Percentiles rank a stretch among this genome's conserved stretches.
Conservation (phyloP, 2,329 filamentous ascomycete species). For the Podosphaera fusca region DNA sequence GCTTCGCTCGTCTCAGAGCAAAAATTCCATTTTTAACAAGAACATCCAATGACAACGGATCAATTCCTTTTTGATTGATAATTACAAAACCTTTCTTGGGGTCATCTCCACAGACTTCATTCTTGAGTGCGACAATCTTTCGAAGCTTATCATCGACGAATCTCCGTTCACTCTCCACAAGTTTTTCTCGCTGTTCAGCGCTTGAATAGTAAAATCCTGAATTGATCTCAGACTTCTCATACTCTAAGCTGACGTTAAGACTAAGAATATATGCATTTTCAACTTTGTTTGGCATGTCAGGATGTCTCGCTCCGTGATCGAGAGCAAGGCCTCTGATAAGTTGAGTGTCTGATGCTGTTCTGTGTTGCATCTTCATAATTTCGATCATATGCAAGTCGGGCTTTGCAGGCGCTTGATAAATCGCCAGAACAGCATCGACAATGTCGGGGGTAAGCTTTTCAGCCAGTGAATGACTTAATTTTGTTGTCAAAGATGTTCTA, state of each 20-base stretch:
- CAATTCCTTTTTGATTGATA: constrained; percentile 98
- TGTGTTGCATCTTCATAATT: constrained; percentile 99
- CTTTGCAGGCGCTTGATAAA: constrained; percentile 73
- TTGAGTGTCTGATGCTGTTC: constrained; percentile 84
- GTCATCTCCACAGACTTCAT: constrained; percentile 85
- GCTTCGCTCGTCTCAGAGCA: constrained; percentile 80
- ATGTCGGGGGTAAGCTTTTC: constrained; percentile 84
- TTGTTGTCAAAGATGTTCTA: constrained; percentile 82
- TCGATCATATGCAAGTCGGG: constrained; percentile 98
- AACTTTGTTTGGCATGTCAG: constrained; percentile 91
- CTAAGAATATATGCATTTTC: constrained; percentile 92
- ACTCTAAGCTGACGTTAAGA: constrained; percentile 89
- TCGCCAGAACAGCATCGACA: constrained; percentile 86
- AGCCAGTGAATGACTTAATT: constrained; percentile 73
- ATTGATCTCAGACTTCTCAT: constrained; percentile 98
- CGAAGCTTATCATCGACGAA: constrained; percentile 92
- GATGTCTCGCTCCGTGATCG: constrained; percentile 88
- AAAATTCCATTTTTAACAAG: constrained; percentile 96
- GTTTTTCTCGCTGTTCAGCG: constrained; percentile 89
- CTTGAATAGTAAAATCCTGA: constrained; percentile 97
- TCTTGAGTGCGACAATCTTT: constrained; percentile 96
- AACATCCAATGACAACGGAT: constrained; percentile 85
- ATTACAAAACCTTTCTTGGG: constrained; percentile 90
- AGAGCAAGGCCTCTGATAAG: constrained; percentile 81
- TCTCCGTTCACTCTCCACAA: constrained; percentile 87